A percentile compares a stretch with the other conserved stretches of the same genome.
Evolutionary conservation across 768 basidiomycete genomes (phyloP).

Genomic region (Leucosporidium scottii): DNA sequence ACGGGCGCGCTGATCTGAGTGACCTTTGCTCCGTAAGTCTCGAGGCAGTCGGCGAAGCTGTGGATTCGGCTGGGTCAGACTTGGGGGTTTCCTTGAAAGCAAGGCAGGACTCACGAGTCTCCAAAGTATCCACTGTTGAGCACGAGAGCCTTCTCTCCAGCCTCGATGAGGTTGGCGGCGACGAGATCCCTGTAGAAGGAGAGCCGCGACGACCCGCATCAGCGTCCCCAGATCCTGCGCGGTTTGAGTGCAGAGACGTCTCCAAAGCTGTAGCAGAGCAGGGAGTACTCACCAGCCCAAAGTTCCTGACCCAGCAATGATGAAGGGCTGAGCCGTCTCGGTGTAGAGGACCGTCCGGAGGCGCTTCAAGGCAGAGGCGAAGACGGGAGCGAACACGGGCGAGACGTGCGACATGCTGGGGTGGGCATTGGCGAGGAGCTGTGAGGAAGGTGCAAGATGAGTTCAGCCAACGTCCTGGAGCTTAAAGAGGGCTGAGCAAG

Average conservation of each 20-base stretch:
- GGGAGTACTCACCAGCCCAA: slow-evolving; percentile 64
- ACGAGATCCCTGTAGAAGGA: slow-evolving; percentile 49
- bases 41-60: slow-evolving; percentile 46
- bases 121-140: slow-evolving; percentile 91
- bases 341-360: slow-evolving; percentile 63
- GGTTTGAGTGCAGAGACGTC: too few species aligned
- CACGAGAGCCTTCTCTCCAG: slow-evolving; percentile 69
- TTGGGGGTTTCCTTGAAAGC: neutral
- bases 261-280: neutral
- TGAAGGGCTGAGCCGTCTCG: slow-evolving; percentile 72
- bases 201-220: neutral
- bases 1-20: slow-evolving; percentile 74
- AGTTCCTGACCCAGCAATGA: slow-evolving; percentile 90
- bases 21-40: slow-evolving; percentile 81
- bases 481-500: too few species aligned
- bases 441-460: slow-evolving; percentile 42
- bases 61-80: slow-evolving; percentile 4
- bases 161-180: slow-evolving; percentile 75
- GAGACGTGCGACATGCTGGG: slow-evolving; percentile 63
- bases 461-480: neutral
- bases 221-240: slow-evolving; percentile 3
- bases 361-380: slow-evolving; percentile 66
- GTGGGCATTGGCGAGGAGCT: slow-evolving; percentile 87
- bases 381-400: slow-evolving; percentile 75
- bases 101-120: slow-evolving; percentile 61